A percentile compares a stretch with the other conserved stretches of the same genome.
Conservation (phyloP, 306 rosid species). For the Cucumis cinereus region DNA sequence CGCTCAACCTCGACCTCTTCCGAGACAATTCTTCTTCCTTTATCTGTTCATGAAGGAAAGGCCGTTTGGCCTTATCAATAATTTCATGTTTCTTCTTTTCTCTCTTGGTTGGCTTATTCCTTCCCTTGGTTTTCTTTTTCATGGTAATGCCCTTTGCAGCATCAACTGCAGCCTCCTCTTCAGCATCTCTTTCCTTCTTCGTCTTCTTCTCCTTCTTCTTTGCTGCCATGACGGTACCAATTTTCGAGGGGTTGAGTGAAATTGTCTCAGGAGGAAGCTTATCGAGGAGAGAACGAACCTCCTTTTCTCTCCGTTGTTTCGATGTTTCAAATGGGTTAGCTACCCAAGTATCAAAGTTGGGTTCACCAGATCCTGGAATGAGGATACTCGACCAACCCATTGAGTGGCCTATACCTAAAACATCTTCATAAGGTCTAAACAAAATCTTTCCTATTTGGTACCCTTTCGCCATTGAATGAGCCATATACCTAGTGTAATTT, state of each 20-base stretch:
- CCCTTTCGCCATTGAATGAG: constrained; percentile 75
- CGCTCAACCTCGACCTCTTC: constrained; percentile 47
- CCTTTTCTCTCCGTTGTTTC: constrained; percentile 79
- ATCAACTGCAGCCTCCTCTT: constrained; percentile 61
- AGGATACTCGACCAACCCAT: constrained; percentile 91
- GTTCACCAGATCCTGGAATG: constrained; percentile 91
- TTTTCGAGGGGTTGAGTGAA: constrained; percentile 59
- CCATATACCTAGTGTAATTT: constrained; percentile 60
- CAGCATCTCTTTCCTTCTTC: constrained; percentile 41
- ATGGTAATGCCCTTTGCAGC: constrained; percentile 35
- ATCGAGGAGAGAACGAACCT: constrained; percentile 53
- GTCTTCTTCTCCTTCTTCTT: constrained; percentile 32
- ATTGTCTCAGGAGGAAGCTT: constrained; percentile 83
- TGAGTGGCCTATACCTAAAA: constrained; percentile 74
- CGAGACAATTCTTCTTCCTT: constrained; percentile 28
- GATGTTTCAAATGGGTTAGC: constrained; percentile 80
- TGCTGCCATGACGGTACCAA: constrained; percentile 40
- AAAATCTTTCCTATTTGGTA: constrained; percentile 49
- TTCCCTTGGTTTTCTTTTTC: constrained; percentile 85
- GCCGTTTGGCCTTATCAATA: constrained; percentile 52
- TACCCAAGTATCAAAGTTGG: constrained; percentile 78
- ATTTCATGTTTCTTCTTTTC: constrained; percentile 46
- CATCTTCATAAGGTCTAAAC: constrained; percentile 91
- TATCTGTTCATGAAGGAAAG: constrained; percentile 49
- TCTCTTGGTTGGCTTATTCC: constrained; percentile 59